Base-by-base conservation (phyloP, 768 basidiomycete species). In the Lentinula edodes region DNA sequence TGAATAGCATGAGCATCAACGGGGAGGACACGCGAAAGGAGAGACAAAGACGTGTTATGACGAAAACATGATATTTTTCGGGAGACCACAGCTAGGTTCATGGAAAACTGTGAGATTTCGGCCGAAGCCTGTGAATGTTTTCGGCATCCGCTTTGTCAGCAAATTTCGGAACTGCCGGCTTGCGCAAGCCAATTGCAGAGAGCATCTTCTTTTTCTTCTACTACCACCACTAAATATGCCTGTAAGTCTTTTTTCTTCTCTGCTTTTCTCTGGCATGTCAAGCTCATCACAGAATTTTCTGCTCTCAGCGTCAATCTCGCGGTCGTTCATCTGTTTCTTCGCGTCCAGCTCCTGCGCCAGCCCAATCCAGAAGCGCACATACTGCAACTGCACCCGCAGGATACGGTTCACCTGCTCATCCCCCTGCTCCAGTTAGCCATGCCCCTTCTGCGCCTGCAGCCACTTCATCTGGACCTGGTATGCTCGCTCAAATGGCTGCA, bases 401-500 rank as follows among this genome's bases (percentile, higher is more conserved):
- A 9, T 34, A 57, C 20, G 48, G 18, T 13, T 54, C 53, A 6
- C 73, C 74, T 55, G 80, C 82, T 34, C 81, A 80, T 36, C 71
- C 75, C 46, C 73, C 71, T 12, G 71, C 80, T 0, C 76, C 77
- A 50, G 71, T 75, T 4, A 81, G 83, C 63, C 69, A 83, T 52
- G 63, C 72, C 58, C 74, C 77, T 63, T 72, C 77, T 2, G 75
- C 77, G 16, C 68, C 72, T 23, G 70, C 72, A 35, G 73, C 83
- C 56, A 66, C 80, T 38, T 73, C 76, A 41, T 63, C 66, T 54
- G 69, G 61, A 72, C 91, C 92, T 1, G 91, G 92, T 13, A 78
- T 94, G 81, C 60, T 94, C 16, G 80, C 84, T 0, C 89, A 91
- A 69, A 93, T 94, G 90, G 92, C 92, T 58, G 89, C 91, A 5